Percentiles rank a stretch among this genome's conserved stretches.
These are phyloP conservation scores for Polychaeton citri DNA, from an alignment of 2,329 filamentous ascomycete species.

Conservation along the genomic window DNA sequence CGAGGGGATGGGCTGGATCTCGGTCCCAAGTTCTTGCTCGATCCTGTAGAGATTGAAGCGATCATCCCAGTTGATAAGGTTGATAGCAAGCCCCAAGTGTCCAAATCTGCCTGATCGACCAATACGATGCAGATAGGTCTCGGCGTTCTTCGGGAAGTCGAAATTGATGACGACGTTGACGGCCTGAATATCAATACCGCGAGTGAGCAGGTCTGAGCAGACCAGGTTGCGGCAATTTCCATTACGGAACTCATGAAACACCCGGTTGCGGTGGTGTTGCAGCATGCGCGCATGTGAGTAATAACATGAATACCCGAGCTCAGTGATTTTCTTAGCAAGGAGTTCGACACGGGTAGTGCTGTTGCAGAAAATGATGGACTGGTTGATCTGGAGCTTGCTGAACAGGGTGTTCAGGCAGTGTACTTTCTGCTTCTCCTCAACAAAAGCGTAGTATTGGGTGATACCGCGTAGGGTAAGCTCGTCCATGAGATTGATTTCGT, in stretches of 20 bases:
- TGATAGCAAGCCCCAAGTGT: slow-evolving; percentile 93
- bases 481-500: slow-evolving; percentile 99
- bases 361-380: slow-evolving; percentile 99
- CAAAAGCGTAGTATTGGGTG: slow-evolving; percentile 97
- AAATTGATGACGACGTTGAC: slow-evolving; percentile 99
- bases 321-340: slow-evolving; percentile 97
- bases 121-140: slow-evolving; percentile 96
- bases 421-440: slow-evolving; percentile 98
- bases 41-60: slow-evolving; percentile 98
- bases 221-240: slow-evolving; percentile 96
- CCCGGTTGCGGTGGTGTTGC: slow-evolving; percentile 89
- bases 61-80: slow-evolving; percentile 99
- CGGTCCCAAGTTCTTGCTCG: slow-evolving; percentile 89
- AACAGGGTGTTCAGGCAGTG: slow-evolving; percentile 98
- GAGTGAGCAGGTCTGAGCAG: slow-evolving; percentile 91
- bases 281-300: slow-evolving; percentile 98
- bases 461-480: slow-evolving; percentile 96
- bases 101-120: slow-evolving; percentile 95
- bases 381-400: slow-evolving; percentile 98
- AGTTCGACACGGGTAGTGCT: slow-evolving; percentile 97
- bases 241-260: slow-evolving; percentile 98
- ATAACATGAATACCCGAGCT: slow-evolving; percentile 97
- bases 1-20: slow-evolving; percentile 90
- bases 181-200: slow-evolving; percentile 98
- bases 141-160: slow-evolving; percentile 97